Conservation (phyloP, 495 filamentous ascomycete genomes). For the Daldinia caldariorum region DNA sequence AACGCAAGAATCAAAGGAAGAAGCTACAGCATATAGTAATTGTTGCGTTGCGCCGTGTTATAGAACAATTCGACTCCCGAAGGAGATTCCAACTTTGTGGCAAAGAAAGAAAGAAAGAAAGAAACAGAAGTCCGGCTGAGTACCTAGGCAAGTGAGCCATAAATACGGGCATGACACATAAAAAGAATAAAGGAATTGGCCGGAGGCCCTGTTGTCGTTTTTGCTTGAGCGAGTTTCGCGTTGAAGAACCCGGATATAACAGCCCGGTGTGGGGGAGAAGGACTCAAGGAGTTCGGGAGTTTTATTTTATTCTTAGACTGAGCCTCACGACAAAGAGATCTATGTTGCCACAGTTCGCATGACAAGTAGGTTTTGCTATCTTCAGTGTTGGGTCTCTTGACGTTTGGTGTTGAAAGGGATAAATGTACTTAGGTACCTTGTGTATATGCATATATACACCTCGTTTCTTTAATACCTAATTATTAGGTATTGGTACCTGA, state of each 20-base stretch:
- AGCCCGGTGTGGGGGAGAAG: background rate
- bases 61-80: conserved; percentile 6
- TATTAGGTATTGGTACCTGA: no score
- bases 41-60: background rate
- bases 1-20: conserved; percentile 24
- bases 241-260: conserved; percentile 1
- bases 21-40: background rate
- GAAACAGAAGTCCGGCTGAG: background rate
- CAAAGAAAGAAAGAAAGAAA: conserved; percentile 3
- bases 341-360: background rate
- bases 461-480: no score
- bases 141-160: background rate
- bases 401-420: background rate
- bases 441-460: no score
- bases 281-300: background rate
- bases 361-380: background rate
- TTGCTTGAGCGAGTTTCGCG: background rate
- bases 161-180: background rate
- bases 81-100: background rate
- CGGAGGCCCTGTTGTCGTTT: background rate
- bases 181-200: conserved; percentile 4
- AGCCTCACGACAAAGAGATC: conserved; percentile 9
- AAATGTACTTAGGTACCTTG: background rate
- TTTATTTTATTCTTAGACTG: background rate
- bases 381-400: background rate